Evolutionary conservation across 78 protist species (phyloP).

Genomic region (Bodo saltans): DNA sequence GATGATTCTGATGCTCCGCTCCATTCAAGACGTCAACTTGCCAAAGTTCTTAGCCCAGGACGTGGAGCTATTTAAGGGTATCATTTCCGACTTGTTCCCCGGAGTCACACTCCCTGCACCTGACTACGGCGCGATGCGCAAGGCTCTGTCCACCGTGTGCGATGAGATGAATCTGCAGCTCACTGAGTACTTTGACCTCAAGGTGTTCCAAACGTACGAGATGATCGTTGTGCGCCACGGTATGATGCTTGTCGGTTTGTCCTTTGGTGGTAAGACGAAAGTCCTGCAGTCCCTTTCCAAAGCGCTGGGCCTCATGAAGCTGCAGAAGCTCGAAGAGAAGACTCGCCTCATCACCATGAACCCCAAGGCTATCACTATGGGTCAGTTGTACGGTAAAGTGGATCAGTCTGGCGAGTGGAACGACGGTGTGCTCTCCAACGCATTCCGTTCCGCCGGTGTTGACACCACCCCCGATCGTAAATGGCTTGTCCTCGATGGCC

Average conservation of each 20-base stretch:
- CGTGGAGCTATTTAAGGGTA: slow-evolving; percentile 69
- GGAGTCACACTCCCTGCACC: slow-evolving; percentile 42
- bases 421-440: slow-evolving; percentile 74
- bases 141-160: slow-evolving; percentile 21
- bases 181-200: slow-evolving; percentile 32
- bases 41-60: slow-evolving; percentile 70
- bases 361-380: slow-evolving; percentile 82
- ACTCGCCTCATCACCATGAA: slow-evolving; percentile 47
- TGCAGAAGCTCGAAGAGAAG: neutral
- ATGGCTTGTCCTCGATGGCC: slow-evolving; percentile 82
- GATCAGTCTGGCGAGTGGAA: slow-evolving; percentile 77
- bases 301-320: slow-evolving; percentile 42
- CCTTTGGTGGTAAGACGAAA: slow-evolving; percentile 56
- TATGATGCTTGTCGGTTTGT: slow-evolving; percentile 74
- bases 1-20: slow-evolving; percentile 49
- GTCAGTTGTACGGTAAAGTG: slow-evolving; percentile 80
- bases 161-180: slow-evolving; percentile 45
- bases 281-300: slow-evolving; percentile 35
- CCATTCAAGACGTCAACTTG: slow-evolving; percentile 59
- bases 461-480: slow-evolving; percentile 35
- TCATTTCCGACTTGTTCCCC: slow-evolving; percentile 75
- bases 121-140: slow-evolving; percentile 43
- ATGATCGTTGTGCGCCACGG: slow-evolving; percentile 81
- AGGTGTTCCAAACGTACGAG: slow-evolving; percentile 61
- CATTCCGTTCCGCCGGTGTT: slow-evolving; percentile 22